Conservation (phyloP, 2,329 filamentous ascomycete species). For the Fusarium oligoseptatum region DNA sequence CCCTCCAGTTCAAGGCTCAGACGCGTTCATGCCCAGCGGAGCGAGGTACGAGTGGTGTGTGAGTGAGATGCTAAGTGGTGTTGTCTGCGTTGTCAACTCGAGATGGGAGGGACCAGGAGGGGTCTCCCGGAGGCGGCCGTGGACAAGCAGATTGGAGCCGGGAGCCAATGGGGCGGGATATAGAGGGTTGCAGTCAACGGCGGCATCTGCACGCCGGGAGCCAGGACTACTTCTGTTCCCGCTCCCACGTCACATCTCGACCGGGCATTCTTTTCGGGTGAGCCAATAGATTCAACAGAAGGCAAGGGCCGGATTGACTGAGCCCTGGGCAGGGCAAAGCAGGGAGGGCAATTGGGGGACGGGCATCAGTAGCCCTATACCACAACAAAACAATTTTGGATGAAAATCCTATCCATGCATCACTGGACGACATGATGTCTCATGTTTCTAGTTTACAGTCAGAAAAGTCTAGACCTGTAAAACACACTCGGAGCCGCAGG, state of each 20-base stretch:
- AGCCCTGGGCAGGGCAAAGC: slow-evolving; percentile 18
- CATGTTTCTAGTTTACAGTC: neutral
- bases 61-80: slow-evolving; percentile 25
- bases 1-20: slow-evolving; percentile 43
- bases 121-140: slow-evolving; percentile 32
- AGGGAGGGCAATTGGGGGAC: slow-evolving; percentile 1
- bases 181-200: slow-evolving; percentile 16
- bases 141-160: slow-evolving; percentile 13
- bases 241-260: slow-evolving; percentile 40
- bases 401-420: neutral
- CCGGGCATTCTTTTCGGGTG: slow-evolving; percentile 2
- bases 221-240: slow-evolving; percentile 29
- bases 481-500: neutral
- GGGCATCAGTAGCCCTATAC: slow-evolving; percentile 33
- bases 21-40: slow-evolving; percentile 47
- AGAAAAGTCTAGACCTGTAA: neutral
- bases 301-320: slow-evolving; percentile 19
- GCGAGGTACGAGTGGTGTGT: slow-evolving; percentile 20
- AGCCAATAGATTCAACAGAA: neutral
- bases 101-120: slow-evolving; percentile 11
- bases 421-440: neutral
- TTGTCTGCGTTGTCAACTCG: slow-evolving; percentile 41
- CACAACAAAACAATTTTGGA: slow-evolving; percentile 17
- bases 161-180: slow-evolving; percentile 25
- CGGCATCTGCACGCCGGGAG: slow-evolving; percentile 42